Evolutionary conservation across 1,284 basidiomycete species (phyloP).

Genomic region (Apiotrichum akiyoshidainum): DNA sequence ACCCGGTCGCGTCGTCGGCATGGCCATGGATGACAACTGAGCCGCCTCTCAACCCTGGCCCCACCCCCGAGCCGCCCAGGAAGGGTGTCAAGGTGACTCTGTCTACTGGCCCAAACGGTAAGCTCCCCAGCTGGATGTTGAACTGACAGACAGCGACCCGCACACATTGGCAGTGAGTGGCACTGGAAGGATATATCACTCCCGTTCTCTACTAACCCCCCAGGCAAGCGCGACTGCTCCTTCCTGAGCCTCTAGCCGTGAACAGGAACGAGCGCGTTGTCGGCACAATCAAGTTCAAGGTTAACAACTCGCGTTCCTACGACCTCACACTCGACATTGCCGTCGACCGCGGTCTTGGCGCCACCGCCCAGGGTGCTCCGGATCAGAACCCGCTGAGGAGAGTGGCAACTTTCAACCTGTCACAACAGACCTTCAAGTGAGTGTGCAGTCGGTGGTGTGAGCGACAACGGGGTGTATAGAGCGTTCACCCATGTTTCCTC

Average conservation of each 20-base stretch:
- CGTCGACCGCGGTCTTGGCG: conserved; percentile 34
- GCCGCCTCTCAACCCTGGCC: conserved; percentile 43
- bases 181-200: too few relatives aligned
- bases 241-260: conserved; percentile 50
- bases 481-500: too few relatives aligned
- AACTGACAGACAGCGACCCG: conserved; percentile 33
- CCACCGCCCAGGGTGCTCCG: too few relatives aligned
- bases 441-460: conserved; percentile 12
- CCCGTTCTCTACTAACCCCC: conserved; percentile 8
- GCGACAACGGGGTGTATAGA: background rate
- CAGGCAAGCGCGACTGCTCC: conserved; percentile 44
- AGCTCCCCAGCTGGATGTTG: too few relatives aligned
- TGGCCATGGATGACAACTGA: conserved; percentile 43
- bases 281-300: conserved; percentile 39
- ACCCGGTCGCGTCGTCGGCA: conserved; percentile 21
- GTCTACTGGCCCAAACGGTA: conserved; percentile 47
- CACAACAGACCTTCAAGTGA: conserved; percentile 50
- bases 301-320: conserved; percentile 48
- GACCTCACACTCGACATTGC: conserved; percentile 43
- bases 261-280: conserved; percentile 46
- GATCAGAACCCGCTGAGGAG: conserved; percentile 37
- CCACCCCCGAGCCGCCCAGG: conserved; percentile 38
- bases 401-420: conserved; percentile 39
- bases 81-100: conserved; percentile 43
- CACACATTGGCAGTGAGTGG: conserved; percentile 47